phyloP scores from a whole-genome alignment of 163 green algal species.

The Scenedesmus sp. region DNA sequence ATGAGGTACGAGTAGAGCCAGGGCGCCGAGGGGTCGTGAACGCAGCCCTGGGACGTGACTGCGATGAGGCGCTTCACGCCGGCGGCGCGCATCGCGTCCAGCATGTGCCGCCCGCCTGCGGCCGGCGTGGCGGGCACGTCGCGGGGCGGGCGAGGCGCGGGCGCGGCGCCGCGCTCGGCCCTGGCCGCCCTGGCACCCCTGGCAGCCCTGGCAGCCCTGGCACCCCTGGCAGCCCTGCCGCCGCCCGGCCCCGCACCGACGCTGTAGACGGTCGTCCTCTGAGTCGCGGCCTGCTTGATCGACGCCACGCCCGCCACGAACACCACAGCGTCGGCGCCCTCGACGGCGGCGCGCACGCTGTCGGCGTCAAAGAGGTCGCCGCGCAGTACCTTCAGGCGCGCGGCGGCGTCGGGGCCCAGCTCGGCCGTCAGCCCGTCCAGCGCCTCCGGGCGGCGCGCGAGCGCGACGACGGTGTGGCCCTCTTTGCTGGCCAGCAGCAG shows the following conservation, averaged over 20 bases:
- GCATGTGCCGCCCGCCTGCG: neutral
- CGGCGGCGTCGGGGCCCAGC: neutral
- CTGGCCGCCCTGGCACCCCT: no score
- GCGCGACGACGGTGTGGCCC: neutral
- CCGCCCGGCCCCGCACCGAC: no score
- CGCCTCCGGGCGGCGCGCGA: neutral
- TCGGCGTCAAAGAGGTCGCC: neutral
- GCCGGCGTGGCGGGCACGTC: neutral
- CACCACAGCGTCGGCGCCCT: neutral
- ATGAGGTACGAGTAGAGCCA: no score
- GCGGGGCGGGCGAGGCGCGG: no score
- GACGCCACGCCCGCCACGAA: no score
- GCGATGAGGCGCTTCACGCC: conserved; percentile 1
- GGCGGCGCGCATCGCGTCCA: neutral
- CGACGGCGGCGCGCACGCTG: neutral
- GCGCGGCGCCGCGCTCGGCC: no score
- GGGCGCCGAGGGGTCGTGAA: no score
- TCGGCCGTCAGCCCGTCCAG: neutral
- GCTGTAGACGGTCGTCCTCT: no score
- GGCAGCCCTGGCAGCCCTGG: no score
- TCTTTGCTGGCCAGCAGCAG: neutral
- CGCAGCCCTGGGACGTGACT: no score
- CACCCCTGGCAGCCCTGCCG: no score
- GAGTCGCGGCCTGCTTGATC: no score
- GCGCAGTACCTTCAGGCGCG: neutral